A percentile compares a stretch with the other conserved stretches of the same genome.
Conservation (phyloP, 768 basidiomycete species). For the Podaxis sp. region DNA sequence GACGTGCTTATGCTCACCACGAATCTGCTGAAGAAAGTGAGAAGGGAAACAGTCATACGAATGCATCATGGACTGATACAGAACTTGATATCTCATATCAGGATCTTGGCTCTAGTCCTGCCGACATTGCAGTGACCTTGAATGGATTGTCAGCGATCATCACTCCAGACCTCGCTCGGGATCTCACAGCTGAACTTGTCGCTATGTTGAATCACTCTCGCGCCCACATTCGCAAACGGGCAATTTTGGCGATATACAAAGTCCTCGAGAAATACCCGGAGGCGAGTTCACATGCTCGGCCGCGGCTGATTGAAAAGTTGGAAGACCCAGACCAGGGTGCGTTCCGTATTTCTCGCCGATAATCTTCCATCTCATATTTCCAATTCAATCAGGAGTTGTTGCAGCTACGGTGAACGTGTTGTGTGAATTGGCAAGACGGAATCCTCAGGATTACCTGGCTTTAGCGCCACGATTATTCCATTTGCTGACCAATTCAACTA, state of each 20-base stretch:
- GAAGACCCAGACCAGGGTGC: constrained; percentile 75
- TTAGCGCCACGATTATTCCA: constrained; percentile 93
- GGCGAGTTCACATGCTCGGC: constrained; percentile 59
- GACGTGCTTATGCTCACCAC: constrained; percentile 98
- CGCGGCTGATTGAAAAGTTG: constrained; percentile 73
- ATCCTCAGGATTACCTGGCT: constrained; percentile 77
- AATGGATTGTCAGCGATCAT: constrained; percentile 84
- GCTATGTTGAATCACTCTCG: constrained; percentile 89
- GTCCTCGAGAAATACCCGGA: constrained; percentile 83
- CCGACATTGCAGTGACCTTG: constrained; percentile 73
- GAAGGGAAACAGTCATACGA: constrained; percentile 20
- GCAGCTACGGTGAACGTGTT: constrained; percentile 92
- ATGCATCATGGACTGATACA: constrained; percentile 11
- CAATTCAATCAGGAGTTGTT: constrained; percentile 67
- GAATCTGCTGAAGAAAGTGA: constrained; percentile 90
- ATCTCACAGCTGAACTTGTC: constrained; percentile 82
- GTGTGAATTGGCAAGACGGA: constrained; percentile 83
- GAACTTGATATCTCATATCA: constrained; percentile 32
- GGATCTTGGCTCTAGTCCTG: constrained; percentile 79
- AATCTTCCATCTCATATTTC: not conserved
- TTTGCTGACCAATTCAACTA: constrained; percentile 87
- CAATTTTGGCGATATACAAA: constrained; percentile 81
- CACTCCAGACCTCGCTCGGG: constrained; percentile 86
- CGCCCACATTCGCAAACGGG: constrained; percentile 85
- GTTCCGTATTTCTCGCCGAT: constrained; percentile 14